Base-by-base conservation (phyloP, 441 rosid genomes). In the Populus trichocarpa region DNA sequence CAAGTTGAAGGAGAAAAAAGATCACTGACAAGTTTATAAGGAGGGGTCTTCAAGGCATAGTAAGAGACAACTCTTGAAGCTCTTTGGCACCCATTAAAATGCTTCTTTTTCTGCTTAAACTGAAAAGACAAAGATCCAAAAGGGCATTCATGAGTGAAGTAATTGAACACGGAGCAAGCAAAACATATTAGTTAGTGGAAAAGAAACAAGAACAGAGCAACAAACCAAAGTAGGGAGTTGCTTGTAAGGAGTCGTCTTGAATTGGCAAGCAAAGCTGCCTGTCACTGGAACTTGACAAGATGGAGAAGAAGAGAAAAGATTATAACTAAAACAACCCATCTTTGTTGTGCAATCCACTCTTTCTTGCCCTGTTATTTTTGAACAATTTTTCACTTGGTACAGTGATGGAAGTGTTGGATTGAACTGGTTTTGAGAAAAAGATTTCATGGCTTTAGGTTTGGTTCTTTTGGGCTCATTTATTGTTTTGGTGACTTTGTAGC, bases 31-130 rank as follows among this genome's bases (percentile, higher is more conserved):
- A 92, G 91, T 65, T 89, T 76, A 87, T 95, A 92, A 53, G 99
- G 97, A 79, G 97, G 96, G 36, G 86, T 83, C 93, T 87, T 92
- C 82, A 95, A 80, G 69, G 95, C 93, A 74, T 90, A 84, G 87
- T 88, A 93, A 82, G 98, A 92, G 40, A 86, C 82, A 65, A 83
- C 78, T 38, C 80, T 86, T 53, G 85, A 83, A 85, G 86, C 81
- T 80, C 81, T 82, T 64, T 70, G 85, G 33, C 85, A 82, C 78
- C 80, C 76, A 78, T 71, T 76, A 72, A 85, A 53, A 61, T 40
- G 75, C 82, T 57, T 80, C 65, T 73, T 87, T 75, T 81, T 85
- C 84, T 76, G 83, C 81, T 64, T 18, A 18, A 20, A 69, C 22
- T 32, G 36, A 69, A 32, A 32, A 69, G 71, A 69, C 0, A 8